Percentiles rank a stretch among this genome's conserved stretches.
Evolutionary conservation across 2,329 filamentous ascomycete species (phyloP).

Genomic region (Trichoderma aggressivum): DNA sequence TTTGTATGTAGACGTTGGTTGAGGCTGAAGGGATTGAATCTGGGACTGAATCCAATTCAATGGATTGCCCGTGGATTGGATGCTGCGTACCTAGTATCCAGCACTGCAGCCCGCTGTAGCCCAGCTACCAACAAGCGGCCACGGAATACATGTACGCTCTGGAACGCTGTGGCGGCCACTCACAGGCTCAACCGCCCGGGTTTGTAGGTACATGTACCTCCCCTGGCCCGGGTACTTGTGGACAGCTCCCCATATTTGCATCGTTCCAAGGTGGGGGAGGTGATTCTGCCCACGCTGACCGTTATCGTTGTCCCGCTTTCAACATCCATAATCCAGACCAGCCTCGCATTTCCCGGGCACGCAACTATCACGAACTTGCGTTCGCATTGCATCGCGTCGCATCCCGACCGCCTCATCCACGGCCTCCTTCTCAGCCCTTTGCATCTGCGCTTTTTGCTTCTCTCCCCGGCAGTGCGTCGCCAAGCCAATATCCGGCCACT

Average conservation of each 20-base stretch:
- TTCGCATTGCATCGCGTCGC: background rate
- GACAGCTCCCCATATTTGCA: background rate
- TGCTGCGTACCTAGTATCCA: background rate
- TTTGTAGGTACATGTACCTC: slow-evolving; percentile 17
- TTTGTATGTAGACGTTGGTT: background rate
- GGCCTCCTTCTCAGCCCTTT: background rate
- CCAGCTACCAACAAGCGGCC: background rate
- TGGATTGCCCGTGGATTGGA: background rate
- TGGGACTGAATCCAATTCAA: background rate
- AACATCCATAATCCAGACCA: slow-evolving; percentile 4
- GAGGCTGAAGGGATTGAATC: background rate
- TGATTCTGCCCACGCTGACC: slow-evolving; percentile 22
- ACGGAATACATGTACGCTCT: background rate
- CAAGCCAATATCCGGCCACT: slow-evolving; percentile 1
- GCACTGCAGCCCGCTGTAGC: background rate
- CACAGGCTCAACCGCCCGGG: background rate
- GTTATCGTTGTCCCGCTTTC: slow-evolving; percentile 8
- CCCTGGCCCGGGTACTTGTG: slow-evolving; percentile 7
- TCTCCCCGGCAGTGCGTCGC: background rate
- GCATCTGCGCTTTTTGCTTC: background rate
- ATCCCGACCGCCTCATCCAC: background rate
- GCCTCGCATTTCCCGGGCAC: background rate
- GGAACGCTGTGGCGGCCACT: background rate
- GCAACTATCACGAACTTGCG: background rate
- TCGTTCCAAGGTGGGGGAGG: slow-evolving; percentile 14